These are phyloP conservation scores for Ophiostoma pallidulum DNA, from an alignment of 2,329 filamentous ascomycete species.

Conservation along the genomic window DNA sequence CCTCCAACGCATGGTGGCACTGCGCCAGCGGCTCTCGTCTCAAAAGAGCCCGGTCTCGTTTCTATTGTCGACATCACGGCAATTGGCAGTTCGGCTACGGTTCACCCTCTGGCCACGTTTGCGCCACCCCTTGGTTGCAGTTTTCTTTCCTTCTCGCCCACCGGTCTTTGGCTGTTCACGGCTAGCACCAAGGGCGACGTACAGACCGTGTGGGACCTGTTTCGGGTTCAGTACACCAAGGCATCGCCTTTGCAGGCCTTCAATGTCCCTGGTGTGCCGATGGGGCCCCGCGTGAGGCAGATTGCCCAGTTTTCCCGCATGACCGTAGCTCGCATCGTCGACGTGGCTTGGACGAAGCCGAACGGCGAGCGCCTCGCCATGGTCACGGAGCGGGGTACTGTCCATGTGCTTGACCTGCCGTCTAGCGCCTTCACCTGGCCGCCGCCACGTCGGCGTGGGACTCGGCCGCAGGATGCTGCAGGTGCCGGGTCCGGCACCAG, in stretches of 20 bases:
- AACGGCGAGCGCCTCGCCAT: constrained; percentile 77
- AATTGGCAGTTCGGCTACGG: constrained; percentile 41
- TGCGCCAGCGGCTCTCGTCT: constrained; percentile 41
- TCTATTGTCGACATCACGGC: constrained; percentile 63
- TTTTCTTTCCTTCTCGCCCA: constrained; percentile 68
- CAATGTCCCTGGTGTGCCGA: constrained; percentile 32
- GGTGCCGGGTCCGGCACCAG: constrained; percentile 29
- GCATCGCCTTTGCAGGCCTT: constrained; percentile 49
- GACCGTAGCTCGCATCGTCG: constrained; percentile 83
- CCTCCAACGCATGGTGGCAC: constrained; percentile 64
- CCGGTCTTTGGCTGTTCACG: constrained; percentile 64
- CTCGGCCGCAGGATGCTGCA: constrained; percentile 31
- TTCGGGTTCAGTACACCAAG: constrained; percentile 54
- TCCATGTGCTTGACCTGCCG: constrained; percentile 85
- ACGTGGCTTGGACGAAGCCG: constrained; percentile 78
- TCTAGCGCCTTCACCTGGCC: constrained; percentile 80
- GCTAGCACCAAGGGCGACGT: constrained; percentile 78
- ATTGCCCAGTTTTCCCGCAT: constrained; percentile 82
- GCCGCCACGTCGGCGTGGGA: constrained; percentile 48
- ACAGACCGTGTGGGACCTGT: constrained; percentile 72
- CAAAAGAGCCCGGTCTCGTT: constrained; percentile 62
- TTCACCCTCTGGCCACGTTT: constrained; percentile 62
- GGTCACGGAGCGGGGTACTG: constrained; percentile 88
- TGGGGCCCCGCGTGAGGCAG: constrained; percentile 61
- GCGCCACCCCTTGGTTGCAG: constrained; percentile 65